phyloP scores from a whole-genome alignment of 1,139 yeast genomes.

The Taphrina deformans region DNA sequence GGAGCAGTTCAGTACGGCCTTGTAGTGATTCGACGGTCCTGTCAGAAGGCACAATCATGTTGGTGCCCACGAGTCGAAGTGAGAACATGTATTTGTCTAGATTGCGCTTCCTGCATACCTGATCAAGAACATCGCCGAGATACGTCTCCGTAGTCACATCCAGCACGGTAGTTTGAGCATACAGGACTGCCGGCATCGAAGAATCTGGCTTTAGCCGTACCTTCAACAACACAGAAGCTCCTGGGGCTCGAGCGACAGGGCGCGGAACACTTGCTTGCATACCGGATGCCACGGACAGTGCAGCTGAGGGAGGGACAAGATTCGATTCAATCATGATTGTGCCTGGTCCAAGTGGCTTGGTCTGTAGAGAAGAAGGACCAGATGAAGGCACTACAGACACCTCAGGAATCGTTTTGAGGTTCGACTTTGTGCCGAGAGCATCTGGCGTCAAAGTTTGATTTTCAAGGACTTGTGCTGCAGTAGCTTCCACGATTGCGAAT shows the following conservation, averaged over 20 bases:
- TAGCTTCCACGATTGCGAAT: conserved; percentile 50
- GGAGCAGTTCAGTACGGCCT: conserved; percentile 36
- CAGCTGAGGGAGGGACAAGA: not conserved
- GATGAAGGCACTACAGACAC: conserved; percentile 1
- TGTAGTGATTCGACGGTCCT: conserved; percentile 37
- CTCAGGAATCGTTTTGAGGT: conserved; percentile 5
- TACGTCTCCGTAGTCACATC: conserved; percentile 39
- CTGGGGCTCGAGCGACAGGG: conserved; percentile 10
- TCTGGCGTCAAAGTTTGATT: conserved; percentile 4
- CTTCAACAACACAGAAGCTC: conserved; percentile 34
- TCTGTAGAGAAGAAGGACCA: conserved; percentile 1
- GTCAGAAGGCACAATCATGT: conserved; percentile 37
- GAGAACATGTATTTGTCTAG: conserved; percentile 46
- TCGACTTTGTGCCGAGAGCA: not conserved
- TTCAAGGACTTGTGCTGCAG: conserved; percentile 17
- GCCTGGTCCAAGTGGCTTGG: not conserved
- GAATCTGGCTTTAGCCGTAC: conserved; percentile 17
- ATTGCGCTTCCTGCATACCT: conserved; percentile 45
- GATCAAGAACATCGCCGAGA: conserved; percentile 43
- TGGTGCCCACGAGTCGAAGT: conserved; percentile 45
- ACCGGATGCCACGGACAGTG: not conserved
- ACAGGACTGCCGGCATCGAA: conserved; percentile 6
- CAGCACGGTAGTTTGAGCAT: conserved; percentile 27
- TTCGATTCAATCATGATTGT: not conserved
- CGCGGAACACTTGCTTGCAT: conserved; percentile 8